Base-by-base conservation (phyloP, 106 monocot species). In the Chionographis japonica region DNA sequence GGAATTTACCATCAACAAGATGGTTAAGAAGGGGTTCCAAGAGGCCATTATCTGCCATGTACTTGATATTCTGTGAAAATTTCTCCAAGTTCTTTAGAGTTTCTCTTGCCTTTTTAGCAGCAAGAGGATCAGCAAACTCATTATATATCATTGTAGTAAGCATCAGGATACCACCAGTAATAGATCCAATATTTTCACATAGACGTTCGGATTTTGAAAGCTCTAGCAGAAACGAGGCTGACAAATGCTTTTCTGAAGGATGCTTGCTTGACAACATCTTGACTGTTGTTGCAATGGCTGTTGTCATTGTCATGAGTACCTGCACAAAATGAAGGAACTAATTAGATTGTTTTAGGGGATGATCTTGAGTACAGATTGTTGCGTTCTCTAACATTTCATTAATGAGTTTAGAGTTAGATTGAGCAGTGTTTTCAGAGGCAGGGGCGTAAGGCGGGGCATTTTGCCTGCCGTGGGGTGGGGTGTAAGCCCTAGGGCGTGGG, bases 1-100 rank as follows among this genome's bases (percentile, higher is more conserved):
- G 4, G 52, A 60, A 39, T 56, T 66, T 81, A 88, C 88, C 88
- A 18, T 81, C 73, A 54, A 84, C 57, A 18, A 90, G 78, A 69
- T 90, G 72, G 40, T 75, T 78, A 16, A 83, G 54, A 50, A 90
- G 83, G 20, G 90, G 83, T 14, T 90, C 86, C 53, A 90, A 58
- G 52, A 71, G 73, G 12, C 86, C 90, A 78, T 84, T 75, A 54
- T 86, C 78, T 46, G 86, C 86, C 90, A 90, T 86, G 66, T 39
- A 60, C 67, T 76, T 86, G 60, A 86, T 68, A 50, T 90, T 90
- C 72, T 71, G 60, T 18, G 75, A 68, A 18, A 58, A 78, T 66
- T 66, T 75, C 83, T 84, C 86, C 75, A 90, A 53, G 58, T 86
- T 86, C 40, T 83, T 78, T 19, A 90, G 72, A 52, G 62, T 78